Evolutionary conservation across 768 basidiomycete species (phyloP), one percentile per base, ranked within the genome.

Genomic region (Cubamyces sp.): DNA sequence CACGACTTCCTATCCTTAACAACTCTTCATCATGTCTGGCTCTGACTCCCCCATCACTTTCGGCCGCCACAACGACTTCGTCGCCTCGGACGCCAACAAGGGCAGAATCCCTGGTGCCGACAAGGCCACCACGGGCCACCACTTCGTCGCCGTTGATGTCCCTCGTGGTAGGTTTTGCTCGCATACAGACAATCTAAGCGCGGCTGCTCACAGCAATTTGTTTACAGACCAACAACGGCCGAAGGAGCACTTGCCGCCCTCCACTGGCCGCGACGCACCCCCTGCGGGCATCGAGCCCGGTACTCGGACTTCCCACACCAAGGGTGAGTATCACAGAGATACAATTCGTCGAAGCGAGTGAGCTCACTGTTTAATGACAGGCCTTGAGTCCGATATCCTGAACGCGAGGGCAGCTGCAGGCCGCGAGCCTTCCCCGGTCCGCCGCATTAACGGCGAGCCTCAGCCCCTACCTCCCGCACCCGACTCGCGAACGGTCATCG

Each of bases 51-150:
- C 57, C 49, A 57, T 70, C 19, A 73, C 70, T 48, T 61, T 59
- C 42, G 37, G 46, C 48, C 67, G 67, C 55, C 71, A 73, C 67
- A 70, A 73, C 66, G 71, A 73, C 67, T 71, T 68, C 46, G 70
- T 71, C 18, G 71, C 69, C 54, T 54, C 39, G 47, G 69, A 70
- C 34, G 69, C 68, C 46, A 70, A 62, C 65, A 48, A 46, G 18
- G 55, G 55, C 18, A 56, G 69, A 18, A 70, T 71, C 61, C 67
- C 69, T 21, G 70, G 70, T 37, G 70, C 70, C 3, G 70, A 71
- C 19, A 62, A 70, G 59, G 70, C 69, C 0, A 70, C 69, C 54
- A 64, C 67, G 5, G 71, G 71, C 3, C 70, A 71, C 65, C 56
- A 66, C 42, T 70, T 65, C 52, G 57, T 65, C 18, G 60, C 66